Evolutionary conservation across 805 yeast genomes (phyloP).

Genomic region (Myxozyma mucilagina): DNA sequence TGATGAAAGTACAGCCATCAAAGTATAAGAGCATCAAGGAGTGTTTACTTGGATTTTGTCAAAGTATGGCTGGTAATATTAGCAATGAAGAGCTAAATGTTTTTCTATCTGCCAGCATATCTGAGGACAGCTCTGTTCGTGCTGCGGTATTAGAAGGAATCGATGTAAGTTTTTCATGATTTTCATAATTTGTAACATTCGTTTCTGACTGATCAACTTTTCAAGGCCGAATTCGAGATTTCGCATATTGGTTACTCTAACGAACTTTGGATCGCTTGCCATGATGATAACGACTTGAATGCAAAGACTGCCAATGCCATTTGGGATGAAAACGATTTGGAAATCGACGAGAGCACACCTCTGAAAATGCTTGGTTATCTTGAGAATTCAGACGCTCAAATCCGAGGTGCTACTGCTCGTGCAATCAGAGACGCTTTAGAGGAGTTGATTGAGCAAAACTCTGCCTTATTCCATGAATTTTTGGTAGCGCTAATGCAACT

Average conservation of each 20-base stretch:
- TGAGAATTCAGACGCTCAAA: slow-evolving; percentile 59
- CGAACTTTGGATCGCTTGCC: slow-evolving; percentile 76
- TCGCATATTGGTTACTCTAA: slow-evolving; percentile 51
- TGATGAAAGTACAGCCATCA: slow-evolving; percentile 66
- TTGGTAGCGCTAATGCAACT: slow-evolving; percentile 52
- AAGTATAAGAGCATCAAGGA: slow-evolving; percentile 83
- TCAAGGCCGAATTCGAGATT: slow-evolving; percentile 60
- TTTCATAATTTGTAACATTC: neutral
- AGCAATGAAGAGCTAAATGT: slow-evolving; percentile 57
- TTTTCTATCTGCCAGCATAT: slow-evolving; percentile 56
- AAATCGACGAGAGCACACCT: slow-evolving; percentile 46
- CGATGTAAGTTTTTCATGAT: slow-evolving; percentile 18
- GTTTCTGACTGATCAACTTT: neutral
- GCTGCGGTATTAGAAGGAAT: slow-evolving; percentile 69
- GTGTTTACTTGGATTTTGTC: slow-evolving; percentile 74
- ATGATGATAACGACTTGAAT: slow-evolving; percentile 66
- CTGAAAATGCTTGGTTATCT: slow-evolving; percentile 51
- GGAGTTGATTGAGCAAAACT: slow-evolving; percentile 36
- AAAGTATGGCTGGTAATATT: slow-evolving; percentile 67
- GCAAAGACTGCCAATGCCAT: slow-evolving; percentile 72
- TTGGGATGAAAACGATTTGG: slow-evolving; percentile 76
- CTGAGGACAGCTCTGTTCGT: slow-evolving; percentile 71
- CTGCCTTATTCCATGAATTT: slow-evolving; percentile 39
- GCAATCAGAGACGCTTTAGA: slow-evolving; percentile 63
- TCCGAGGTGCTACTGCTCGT: slow-evolving; percentile 70